These are phyloP conservation scores for Striga hermonthica DNA, from an alignment of 305 asterid species.

Conservation along the genomic window DNA sequence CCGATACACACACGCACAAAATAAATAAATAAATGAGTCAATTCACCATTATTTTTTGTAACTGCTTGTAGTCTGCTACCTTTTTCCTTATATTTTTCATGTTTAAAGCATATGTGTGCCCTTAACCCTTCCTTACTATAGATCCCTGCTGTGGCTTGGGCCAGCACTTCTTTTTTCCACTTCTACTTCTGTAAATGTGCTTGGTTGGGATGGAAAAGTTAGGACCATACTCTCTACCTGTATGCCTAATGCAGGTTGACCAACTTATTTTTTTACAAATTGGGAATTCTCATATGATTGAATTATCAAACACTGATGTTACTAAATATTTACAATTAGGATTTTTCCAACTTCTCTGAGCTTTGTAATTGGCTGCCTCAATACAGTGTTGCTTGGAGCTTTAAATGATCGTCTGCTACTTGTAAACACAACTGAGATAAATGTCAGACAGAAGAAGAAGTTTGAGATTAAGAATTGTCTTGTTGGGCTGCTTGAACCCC, in stretches of 20 bases:
- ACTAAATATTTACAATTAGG: slow-evolving; percentile 22
- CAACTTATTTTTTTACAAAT: slow-evolving; percentile 27
- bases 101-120: slow-evolving; percentile 34
- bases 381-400: slow-evolving; percentile 89
- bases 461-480: slow-evolving; percentile 89
- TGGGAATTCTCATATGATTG: neutral
- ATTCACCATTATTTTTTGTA: neutral
- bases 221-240: slow-evolving; percentile 89
- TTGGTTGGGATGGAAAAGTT: slow-evolving; percentile 99
- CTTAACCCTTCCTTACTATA: slow-evolving; percentile 78
- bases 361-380: slow-evolving; percentile 29
- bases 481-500: slow-evolving; percentile 98
- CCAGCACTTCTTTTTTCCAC: slow-evolving; percentile 99
- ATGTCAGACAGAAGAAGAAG: slow-evolving; percentile 92
- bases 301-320: slow-evolving; percentile 7
- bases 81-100: slow-evolving; percentile 20
- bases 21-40: neutral
- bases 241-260: slow-evolving; percentile 92
- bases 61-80: neutral
- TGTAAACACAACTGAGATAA: slow-evolving; percentile 76
- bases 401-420: slow-evolving; percentile 91
- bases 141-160: slow-evolving; percentile 99
- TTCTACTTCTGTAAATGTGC: slow-evolving; percentile 78
- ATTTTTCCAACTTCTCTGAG: slow-evolving; percentile 27
- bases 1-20: neutral